phyloP scores from a whole-genome alignment of 805 yeast species.

The Starmerella bombi region DNA sequence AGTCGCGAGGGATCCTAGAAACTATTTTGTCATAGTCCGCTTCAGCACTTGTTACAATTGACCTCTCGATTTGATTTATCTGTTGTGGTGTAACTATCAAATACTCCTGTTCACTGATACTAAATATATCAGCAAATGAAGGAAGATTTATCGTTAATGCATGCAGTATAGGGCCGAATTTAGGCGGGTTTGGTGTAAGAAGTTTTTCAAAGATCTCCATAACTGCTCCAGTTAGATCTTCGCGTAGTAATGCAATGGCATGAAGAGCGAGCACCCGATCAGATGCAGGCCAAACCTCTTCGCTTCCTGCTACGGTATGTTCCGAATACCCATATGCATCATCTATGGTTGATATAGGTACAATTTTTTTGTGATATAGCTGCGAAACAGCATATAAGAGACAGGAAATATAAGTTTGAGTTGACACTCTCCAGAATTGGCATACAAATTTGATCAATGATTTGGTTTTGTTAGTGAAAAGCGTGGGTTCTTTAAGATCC shows the following conservation, averaged over 20 bases:
- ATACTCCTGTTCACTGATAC: neutral
- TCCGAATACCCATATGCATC: constrained; percentile 8
- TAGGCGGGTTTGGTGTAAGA: constrained; percentile 33
- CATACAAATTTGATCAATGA: constrained; percentile 9
- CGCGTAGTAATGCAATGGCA: neutral
- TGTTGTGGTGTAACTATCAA: constrained; percentile 34
- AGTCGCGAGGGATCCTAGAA: constrained; percentile 45
- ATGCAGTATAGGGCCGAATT: constrained; percentile 31
- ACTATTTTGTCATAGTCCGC: constrained; percentile 33
- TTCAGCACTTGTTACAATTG: constrained; percentile 33
- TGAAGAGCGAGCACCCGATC: constrained; percentile 4
- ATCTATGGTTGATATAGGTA: constrained; percentile 1
- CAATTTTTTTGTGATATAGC: constrained; percentile 1
- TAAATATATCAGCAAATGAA: neutral
- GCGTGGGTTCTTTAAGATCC: constrained; percentile 10
- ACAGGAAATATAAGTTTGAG: constrained; percentile 6
- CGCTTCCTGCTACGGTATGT: constrained; percentile 2
- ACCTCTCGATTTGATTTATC: constrained; percentile 28
- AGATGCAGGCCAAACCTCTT: constrained; percentile 9
- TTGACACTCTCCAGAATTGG: constrained; percentile 12
- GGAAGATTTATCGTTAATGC: constrained; percentile 1
- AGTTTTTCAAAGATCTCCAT: neutral
- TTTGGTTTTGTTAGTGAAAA: constrained; percentile 9
- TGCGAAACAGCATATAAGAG: constrained; percentile 5
- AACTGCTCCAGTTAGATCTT: neutral